Evolutionary conservation across 176 grass and related monocot genomes (phyloP), one percentile per base, ranked within the genome.

Genomic region (Themeda triandra): DNA sequence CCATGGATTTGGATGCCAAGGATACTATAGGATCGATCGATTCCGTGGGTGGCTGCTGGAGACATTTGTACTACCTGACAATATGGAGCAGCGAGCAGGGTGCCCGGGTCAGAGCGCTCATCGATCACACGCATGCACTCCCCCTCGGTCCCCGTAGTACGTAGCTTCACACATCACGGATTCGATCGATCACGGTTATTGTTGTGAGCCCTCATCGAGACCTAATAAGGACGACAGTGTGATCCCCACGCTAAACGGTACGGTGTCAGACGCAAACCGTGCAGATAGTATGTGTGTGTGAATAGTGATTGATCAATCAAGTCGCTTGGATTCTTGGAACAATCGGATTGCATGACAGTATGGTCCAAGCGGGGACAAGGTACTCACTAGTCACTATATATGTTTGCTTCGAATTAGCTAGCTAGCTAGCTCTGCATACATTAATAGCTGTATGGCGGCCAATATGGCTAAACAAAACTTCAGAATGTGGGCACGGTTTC

Each of bases 1-100:
- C 76, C 76, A 80, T 89, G 37, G 77, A 85, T 76, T 85, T 81
- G 77, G 87, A 79, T 23, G 86, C 63, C 37, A 6, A 70, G 39
- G 53, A n/a, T 10, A 56, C 21, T 10, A 23, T 54, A 8, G 54
- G n/a, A n/a, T n/a, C n/a, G n/a, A 58, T 25, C 56, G 56, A 48
- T 72, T 51, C 69, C 40, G 6, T 82, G 63, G 58, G 19, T 58
- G 67, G 11, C 17, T 19, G 18, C n/a, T n/a, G n/a, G n/a, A n/a
- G n/a, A 35, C 33, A 35, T 4, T 60, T 25, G 10, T 60, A 60
- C 58, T 25, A 5, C 58, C 58, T 25, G 58, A 60, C 23, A 60
- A 25, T 27, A 18, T 18, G 46, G 46, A 51, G 46, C 46, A 51
- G 46, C 21, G 53, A 56, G 53, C 19, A 23, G 21, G 53, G 2